Conservation (phyloP, 176 grass and related monocot species). For the Themeda triandra region DNA sequence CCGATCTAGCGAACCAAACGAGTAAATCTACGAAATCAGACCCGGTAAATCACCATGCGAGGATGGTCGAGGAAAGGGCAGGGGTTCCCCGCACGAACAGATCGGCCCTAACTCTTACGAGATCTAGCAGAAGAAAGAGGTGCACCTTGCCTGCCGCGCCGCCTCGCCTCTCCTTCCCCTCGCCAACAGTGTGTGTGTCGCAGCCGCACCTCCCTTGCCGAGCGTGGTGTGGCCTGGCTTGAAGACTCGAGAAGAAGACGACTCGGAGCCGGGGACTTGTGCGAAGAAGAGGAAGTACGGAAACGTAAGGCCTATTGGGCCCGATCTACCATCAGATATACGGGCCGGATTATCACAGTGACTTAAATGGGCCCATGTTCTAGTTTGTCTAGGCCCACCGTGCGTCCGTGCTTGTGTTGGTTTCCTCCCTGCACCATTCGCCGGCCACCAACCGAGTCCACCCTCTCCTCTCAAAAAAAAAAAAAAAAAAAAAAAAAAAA, state of each 20-base stretch:
- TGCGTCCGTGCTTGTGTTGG: background rate
- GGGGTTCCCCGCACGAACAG: background rate
- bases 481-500: too few species aligned
- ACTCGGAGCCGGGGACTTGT: background rate
- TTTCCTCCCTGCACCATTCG: background rate
- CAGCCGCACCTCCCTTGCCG: background rate
- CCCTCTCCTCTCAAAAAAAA: too few species aligned
- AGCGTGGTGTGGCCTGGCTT: background rate
- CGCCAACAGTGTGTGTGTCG: slow-evolving; percentile 2
- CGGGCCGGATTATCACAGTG: background rate
- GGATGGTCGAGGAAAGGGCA: background rate
- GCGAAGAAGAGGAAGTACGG: background rate
- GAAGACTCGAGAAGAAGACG: background rate
- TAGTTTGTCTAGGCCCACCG: background rate
- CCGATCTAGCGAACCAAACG: background rate
- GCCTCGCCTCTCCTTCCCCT: background rate
- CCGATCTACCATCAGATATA: background rate
- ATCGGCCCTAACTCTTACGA: background rate
- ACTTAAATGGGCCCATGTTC: background rate
- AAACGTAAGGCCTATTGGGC: background rate
- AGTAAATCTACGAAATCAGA: slow-evolving; percentile 5
- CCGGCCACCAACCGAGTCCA: background rate
- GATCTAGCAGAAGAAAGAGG: background rate
- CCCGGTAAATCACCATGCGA: background rate
- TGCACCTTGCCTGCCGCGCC: slow-evolving; percentile 13